Evolutionary conservation across 2,329 filamentous ascomycete species (phyloP), one percentile per base, ranked within the genome.

Genomic region (Lasiodiplodia theobromae): DNA sequence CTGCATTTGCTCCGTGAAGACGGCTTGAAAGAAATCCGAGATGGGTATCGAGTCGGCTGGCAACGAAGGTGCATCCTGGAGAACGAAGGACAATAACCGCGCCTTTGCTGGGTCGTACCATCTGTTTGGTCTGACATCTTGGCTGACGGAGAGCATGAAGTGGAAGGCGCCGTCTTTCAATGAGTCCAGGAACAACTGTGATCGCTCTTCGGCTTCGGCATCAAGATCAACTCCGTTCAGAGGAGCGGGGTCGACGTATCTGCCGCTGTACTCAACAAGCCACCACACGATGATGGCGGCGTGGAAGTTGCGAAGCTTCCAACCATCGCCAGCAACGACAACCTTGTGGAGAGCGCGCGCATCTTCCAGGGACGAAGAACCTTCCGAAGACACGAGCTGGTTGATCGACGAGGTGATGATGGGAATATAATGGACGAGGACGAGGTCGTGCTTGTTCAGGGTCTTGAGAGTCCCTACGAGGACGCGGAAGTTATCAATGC

Each of bases 121-220:
- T 72, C 94, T 90, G 47, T 91, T 88, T 3, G 90, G 87, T 72
- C 90, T 92, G 66, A 95, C 87, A 75, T 96, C 94, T 37, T 93
- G 90, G 66, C 93, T 92, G 57, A 97, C 86, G 0, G 93, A 91
- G 21, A 99, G 86, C 71, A 98, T 87, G 75, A 97, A 97, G 76
- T 98, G 94, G 71, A 99, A 92, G 5, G 93, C 94, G 4, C 94
- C 94, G 71, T 98, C 94, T 74, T 94, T 92, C 7, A 98, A 81
- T 3, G 92, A 88, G 65, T 92, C 89, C 66, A 91, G 84, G 74
- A 97, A 96, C 44, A 89, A 85, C 69, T 90, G 91, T 2, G 91
- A 89, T 69, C 93, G 86, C 71, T 90, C 86, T 60, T 88, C 87
- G 66, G 91, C 88, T 78, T 96, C 93, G 80, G 82, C 81, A 60